These are phyloP conservation scores for Colletotrichum lentis DNA, from an alignment of 2,329 filamentous ascomycete genomes.

Conservation along the genomic window DNA sequence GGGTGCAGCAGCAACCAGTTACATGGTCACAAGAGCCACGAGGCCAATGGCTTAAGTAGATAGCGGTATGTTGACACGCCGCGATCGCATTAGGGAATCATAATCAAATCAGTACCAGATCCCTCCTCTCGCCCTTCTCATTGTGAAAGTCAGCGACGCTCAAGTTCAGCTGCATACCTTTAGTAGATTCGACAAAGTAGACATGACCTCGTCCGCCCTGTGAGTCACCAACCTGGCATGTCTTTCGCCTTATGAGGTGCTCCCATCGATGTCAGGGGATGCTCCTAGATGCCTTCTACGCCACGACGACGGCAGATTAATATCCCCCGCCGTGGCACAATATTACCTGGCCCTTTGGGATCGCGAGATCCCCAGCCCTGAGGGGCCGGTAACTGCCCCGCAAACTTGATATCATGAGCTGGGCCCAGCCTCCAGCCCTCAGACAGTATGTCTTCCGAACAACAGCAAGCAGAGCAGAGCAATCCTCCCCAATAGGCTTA, in stretches of 20 bases:
- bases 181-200: not conserved
- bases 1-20: not conserved
- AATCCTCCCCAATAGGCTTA: too few species aligned
- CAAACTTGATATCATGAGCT: slow-evolving; percentile 45
- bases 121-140: not conserved
- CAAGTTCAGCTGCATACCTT: not conserved
- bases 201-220: not conserved
- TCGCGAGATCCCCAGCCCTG: slow-evolving; percentile 43
- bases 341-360: slow-evolving; percentile 38
- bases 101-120: not conserved
- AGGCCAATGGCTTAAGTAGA: not conserved
- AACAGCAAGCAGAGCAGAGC: too few species aligned
- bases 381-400: slow-evolving; percentile 45
- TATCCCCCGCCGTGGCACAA: slow-evolving; percentile 48
- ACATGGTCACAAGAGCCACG: not conserved
- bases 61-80: not conserved
- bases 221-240: slow-evolving; percentile 3
- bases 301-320: slow-evolving; percentile 45
- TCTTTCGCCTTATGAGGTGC: not conserved
- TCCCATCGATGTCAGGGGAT: not conserved
- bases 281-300: not conserved
- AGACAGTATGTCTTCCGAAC: not conserved
- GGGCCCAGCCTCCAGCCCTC: slow-evolving; percentile 39
- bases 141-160: too few species aligned
- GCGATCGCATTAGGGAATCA: not conserved